Percentiles rank a stretch among this genome's conserved stretches.
These are phyloP conservation scores for Prunella vulgaris DNA, from an alignment of 257 asterid species.

Conservation along the genomic window DNA sequence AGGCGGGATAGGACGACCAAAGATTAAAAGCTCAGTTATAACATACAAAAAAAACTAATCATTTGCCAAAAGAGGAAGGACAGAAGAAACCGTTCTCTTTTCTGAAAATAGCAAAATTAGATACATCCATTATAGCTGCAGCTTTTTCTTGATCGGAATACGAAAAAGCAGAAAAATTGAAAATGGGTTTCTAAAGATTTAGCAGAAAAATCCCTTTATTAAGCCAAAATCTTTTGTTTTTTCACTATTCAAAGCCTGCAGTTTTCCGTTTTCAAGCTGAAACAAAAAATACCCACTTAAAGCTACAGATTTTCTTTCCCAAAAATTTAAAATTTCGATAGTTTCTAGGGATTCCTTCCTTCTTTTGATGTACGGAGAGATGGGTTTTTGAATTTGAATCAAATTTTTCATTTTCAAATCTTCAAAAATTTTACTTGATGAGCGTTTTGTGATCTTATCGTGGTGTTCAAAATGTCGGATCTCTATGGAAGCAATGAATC, in stretches of 20 bases:
- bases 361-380: too few relatives aligned
- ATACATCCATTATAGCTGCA: conserved; percentile 5
- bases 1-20: conserved; percentile 63
- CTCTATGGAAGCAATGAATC: conserved; percentile 56
- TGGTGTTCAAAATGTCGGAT: conserved; percentile 54
- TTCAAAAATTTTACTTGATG: conserved; percentile 4
- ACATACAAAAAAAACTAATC: conserved; percentile 1
- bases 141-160: conserved; percentile 16
- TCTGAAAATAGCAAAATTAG: conserved; percentile 27
- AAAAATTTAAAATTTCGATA: not conserved
- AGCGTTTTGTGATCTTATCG: conserved; percentile 17
- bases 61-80: conserved; percentile 37
- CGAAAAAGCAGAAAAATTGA: conserved; percentile 24
- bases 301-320: conserved; percentile 14
- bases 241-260: conserved; percentile 10
- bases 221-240: not conserved
- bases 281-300: conserved; percentile 1
- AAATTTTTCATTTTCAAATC: not conserved
- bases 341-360: not conserved
- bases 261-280: conserved; percentile 12
- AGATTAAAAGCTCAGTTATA: conserved; percentile 20
- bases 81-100: conserved; percentile 22
- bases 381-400: not conserved
- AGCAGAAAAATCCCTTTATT: not conserved
- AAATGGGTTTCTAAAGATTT: conserved; percentile 28